Percentiles rank a stretch among this genome's conserved stretches.
These are phyloP conservation scores for Dactylellina drechsleri DNA, from an alignment of 2,329 filamentous ascomycete species.

Conservation along the genomic window DNA sequence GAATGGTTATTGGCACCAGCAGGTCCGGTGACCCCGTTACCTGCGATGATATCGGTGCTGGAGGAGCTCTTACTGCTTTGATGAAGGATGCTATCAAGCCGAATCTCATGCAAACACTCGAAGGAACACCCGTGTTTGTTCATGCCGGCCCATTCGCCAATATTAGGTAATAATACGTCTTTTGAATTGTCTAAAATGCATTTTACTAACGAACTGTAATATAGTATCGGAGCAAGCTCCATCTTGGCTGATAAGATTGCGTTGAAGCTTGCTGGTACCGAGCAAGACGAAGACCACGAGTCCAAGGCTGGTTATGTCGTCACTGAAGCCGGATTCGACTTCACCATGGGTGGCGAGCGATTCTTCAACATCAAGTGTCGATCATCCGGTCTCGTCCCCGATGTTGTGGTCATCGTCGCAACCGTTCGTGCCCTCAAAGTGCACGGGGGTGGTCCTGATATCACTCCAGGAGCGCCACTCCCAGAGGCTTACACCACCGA, in stretches of 20 bases:
- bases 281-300: conserved; percentile 84
- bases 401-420: conserved; percentile 93
- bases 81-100: conserved; percentile 99
- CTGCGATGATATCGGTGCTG: conserved; percentile 92
- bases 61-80: conserved; percentile 88
- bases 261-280: conserved; percentile 92
- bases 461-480: conserved; percentile 85
- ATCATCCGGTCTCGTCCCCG: conserved; percentile 88
- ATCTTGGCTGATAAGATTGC: conserved; percentile 95
- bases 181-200: background rate
- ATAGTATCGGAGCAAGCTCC: conserved; percentile 91
- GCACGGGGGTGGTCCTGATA: conserved; percentile 94
- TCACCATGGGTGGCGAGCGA: conserved; percentile 98
- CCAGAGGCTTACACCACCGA: conserved; percentile 89
- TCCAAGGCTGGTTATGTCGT: conserved; percentile 91
- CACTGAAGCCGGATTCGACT: conserved; percentile 97
- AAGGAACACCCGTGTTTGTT: conserved; percentile 96
- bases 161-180: conserved; percentile 66
- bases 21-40: conserved; percentile 88
- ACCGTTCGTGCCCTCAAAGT: conserved; percentile 97
- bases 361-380: conserved; percentile 99
- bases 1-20: conserved; percentile 94
- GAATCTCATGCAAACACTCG: conserved; percentile 97
- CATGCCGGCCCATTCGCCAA: conserved; percentile 98
- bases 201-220: background rate